phyloP scores from a whole-genome alignment of 768 basidiomycete genomes.

The Mrakia frigida region DNA sequence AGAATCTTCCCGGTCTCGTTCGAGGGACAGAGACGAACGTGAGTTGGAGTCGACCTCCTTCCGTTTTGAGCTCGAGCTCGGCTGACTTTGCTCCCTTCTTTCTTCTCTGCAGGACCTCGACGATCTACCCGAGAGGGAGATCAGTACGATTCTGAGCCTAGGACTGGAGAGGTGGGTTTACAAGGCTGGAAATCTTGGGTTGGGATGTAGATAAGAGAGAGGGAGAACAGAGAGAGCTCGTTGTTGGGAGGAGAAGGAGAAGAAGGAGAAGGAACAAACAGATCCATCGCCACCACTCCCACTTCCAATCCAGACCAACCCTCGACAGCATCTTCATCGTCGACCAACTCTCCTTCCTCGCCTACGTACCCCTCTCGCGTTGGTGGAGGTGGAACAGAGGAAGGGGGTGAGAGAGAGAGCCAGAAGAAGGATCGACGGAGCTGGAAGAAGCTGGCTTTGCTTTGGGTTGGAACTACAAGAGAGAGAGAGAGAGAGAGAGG shows the following conservation, averaged over 20 bases:
- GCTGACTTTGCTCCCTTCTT: background rate
- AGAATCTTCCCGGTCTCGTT: background rate
- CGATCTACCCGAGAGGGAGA: background rate
- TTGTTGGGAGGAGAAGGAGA: background rate
- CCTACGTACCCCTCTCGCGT: background rate
- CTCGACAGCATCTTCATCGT: background rate
- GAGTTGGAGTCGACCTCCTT: background rate
- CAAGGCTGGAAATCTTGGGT: background rate
- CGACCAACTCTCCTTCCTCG: background rate
- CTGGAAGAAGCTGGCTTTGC: background rate
- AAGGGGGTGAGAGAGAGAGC: background rate
- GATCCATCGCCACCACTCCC: background rate
- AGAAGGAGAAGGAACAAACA: background rate
- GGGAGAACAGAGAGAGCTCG: background rate
- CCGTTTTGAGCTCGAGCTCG: background rate
- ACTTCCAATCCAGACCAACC: background rate
- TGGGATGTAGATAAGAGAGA: background rate
- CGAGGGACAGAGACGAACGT: conserved; percentile 6
- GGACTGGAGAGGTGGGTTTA: conserved; percentile 1
- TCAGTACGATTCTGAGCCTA: background rate
- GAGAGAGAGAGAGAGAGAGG: background rate
- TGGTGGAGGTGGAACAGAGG: background rate
- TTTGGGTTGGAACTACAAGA: too few relatives aligned
- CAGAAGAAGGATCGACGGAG: background rate
- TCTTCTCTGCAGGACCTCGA: background rate